These are phyloP conservation scores for Penicillium sp. DNA, from an alignment of 2,329 filamentous ascomycete species.

Conservation along the genomic window DNA sequence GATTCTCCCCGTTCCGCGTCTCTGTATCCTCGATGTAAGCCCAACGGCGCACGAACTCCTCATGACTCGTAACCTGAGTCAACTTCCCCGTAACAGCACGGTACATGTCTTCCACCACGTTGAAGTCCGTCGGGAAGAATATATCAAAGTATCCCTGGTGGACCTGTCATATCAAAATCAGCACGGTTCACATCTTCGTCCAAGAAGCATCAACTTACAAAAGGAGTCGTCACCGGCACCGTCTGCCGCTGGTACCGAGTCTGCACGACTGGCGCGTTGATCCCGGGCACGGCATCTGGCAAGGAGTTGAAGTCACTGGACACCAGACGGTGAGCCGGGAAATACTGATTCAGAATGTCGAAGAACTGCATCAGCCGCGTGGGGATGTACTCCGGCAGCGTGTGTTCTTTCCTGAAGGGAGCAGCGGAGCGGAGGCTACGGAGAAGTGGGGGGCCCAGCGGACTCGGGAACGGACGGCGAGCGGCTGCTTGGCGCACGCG, in stretches of 20 bases:
- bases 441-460: slow-evolving; percentile 49
- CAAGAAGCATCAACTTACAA: slow-evolving; percentile 57
- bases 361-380: slow-evolving; percentile 97
- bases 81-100: slow-evolving; percentile 88
- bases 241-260: slow-evolving; percentile 83
- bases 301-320: slow-evolving; percentile 87
- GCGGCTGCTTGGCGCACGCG: slow-evolving; percentile 74
- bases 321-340: slow-evolving; percentile 83
- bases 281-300: slow-evolving; percentile 73
- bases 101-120: slow-evolving; percentile 86
- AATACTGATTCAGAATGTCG: slow-evolving; percentile 79
- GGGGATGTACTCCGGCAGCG: slow-evolving; percentile 84
- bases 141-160: slow-evolving; percentile 99
- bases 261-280: slow-evolving; percentile 95
- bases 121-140: slow-evolving; percentile 94
- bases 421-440: slow-evolving; percentile 61
- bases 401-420: slow-evolving; percentile 72
- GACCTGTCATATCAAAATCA: slow-evolving; percentile 54
- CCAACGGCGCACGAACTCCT: slow-evolving; percentile 87
- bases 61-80: slow-evolving; percentile 78
- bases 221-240: slow-evolving; percentile 82
- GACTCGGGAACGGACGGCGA: slow-evolving; percentile 42
- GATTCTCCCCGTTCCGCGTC: slow-evolving; percentile 89
- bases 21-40: slow-evolving; percentile 85
- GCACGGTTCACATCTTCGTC: not conserved